Conservation (phyloP, 2,329 filamentous ascomycete genomes). For the Cordyceps fumosorosea region DNA sequence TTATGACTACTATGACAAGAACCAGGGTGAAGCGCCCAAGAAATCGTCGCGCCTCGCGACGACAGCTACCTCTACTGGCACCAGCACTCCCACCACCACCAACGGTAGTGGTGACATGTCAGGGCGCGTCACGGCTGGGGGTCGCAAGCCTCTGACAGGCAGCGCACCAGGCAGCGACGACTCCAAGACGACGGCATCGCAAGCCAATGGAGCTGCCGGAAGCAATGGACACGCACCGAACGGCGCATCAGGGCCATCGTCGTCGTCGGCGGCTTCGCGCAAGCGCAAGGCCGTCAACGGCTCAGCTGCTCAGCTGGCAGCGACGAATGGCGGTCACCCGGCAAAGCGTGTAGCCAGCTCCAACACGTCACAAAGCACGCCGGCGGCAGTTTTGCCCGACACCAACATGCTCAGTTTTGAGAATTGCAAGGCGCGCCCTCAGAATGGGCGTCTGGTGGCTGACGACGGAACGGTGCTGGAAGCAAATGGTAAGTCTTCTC, state of each 20-base stretch:
- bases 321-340: neutral
- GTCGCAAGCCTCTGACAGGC: constrained; percentile 30
- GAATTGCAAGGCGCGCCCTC: constrained; percentile 59
- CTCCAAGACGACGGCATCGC: constrained; percentile 28
- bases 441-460: constrained; percentile 72
- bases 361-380: constrained; percentile 30
- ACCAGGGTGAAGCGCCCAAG: constrained; percentile 47
- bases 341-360: constrained; percentile 19
- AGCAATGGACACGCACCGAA: constrained; percentile 18
- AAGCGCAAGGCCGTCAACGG: constrained; percentile 71
- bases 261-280: constrained; percentile 50
- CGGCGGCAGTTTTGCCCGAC: constrained; percentile 44
- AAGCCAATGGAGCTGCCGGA: constrained; percentile 24
- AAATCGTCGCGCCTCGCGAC: constrained; percentile 46
- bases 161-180: constrained; percentile 30
- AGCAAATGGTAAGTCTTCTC: constrained; percentile 64
- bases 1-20: constrained; percentile 62
- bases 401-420: constrained; percentile 90
- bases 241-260: constrained; percentile 43
- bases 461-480: constrained; percentile 83
- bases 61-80: constrained; percentile 18
- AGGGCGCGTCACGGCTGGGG: constrained; percentile 26
- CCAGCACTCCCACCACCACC: constrained; percentile 23
- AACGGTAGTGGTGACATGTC: constrained; percentile 28
- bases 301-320: constrained; percentile 12